Evolutionary conservation across 2,329 filamentous ascomycete species (phyloP), one percentile per base, ranked within the genome.

Genomic region (Ramularia collo-cygni): DNA sequence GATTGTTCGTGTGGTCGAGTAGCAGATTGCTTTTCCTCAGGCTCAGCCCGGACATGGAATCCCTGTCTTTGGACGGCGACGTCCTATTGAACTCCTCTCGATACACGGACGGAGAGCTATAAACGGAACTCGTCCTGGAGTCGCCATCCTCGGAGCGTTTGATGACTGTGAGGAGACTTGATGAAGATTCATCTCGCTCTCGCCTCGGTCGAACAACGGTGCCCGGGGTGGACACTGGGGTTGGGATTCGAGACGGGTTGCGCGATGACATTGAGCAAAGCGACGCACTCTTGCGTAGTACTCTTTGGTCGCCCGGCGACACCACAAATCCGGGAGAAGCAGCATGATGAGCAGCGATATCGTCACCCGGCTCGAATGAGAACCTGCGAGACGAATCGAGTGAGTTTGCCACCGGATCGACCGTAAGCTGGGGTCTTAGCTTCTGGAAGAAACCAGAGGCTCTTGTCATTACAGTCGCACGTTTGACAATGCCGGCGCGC

Each of bases 281-380:
- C 13, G 55, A 59, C 9, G 45, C 50, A 31, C 55, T 57, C 35
- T 55, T 55, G 13, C 52, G 50, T 10, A 57, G 43, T 4, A 41
- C 41, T 43, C 37, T 51, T 38, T 41, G 39, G 21, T 26, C 27
- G 31, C 13, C 28, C 21, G 15, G 30, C 17, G 28, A 30, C 6
- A 24, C 21, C 21, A 24, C 6, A 24, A 38, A 29, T 57, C 47
- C 27, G n/a, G 17, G 31, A 10, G 31, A 18, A n/a, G 39, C 21
- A n/a, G 19, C 27, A 12, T 15, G 37, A 29, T 39, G 39, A 4
- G 47, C 46, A 29, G 40, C 49, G 5, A 54, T 37, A 41, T 70
- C 66, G 34, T 68, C 65, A 28, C 64, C 66, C 12, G 61, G 56
- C 28, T 66, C 64, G 37, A 69, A 68, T 0, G 66, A 69, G 46